Conservation (phyloP, 2,329 filamentous ascomycete genomes). For the Eutypa lata region DNA sequence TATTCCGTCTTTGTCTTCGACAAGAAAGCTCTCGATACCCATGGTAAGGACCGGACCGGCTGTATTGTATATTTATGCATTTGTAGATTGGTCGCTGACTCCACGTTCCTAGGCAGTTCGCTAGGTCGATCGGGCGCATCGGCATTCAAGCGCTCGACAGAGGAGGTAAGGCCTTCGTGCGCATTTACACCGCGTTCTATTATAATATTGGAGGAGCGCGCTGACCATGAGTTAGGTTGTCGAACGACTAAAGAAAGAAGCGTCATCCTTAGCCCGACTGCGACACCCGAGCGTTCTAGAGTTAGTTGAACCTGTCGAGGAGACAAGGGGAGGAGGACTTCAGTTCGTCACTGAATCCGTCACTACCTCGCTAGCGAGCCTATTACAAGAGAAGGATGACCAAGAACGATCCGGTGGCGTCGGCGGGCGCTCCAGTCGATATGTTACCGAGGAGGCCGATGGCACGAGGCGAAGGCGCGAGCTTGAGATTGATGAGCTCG, state of each 20-base stretch:
- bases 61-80: not conserved
- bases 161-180: constrained; percentile 56
- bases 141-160: constrained; percentile 74
- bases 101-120: constrained; percentile 39
- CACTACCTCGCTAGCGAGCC: constrained; percentile 77
- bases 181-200: not conserved
- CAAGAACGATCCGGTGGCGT: constrained; percentile 69
- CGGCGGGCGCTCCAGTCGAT: constrained; percentile 71
- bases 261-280: constrained; percentile 80
- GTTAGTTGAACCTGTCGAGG: constrained; percentile 90
- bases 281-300: constrained; percentile 91
- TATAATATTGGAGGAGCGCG: not conserved
- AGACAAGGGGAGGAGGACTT: constrained; percentile 83
- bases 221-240: constrained; percentile 45
- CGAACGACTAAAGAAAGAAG: constrained; percentile 88
- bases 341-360: constrained; percentile 96
- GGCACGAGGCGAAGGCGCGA: constrained; percentile 72
- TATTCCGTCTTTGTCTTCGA: constrained; percentile 96
- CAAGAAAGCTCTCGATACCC: constrained; percentile 74
- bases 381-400: constrained; percentile 85
- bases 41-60: constrained; percentile 31
- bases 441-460: constrained; percentile 75
- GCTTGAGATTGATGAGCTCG: constrained; percentile 90
- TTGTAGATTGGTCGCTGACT: not conserved
- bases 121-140: constrained; percentile 62